These are phyloP conservation scores for Penicillium brevicompactum DNA, from an alignment of 2,329 filamentous ascomycete species.

Conservation along the genomic window DNA sequence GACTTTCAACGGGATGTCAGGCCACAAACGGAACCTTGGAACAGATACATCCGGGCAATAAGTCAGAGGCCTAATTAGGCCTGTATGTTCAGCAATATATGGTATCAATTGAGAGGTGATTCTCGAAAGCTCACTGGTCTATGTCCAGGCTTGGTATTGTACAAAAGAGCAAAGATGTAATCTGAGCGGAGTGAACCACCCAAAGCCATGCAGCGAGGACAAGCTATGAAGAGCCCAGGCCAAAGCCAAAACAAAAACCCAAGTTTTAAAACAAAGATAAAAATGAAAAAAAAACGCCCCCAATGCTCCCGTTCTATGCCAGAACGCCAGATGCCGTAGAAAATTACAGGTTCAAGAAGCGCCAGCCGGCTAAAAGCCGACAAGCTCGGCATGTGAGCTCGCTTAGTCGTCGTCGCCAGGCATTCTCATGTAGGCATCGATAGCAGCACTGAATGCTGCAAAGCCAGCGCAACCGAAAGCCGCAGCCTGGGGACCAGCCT, in stretches of 20 bases:
- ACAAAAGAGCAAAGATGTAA: conserved; percentile 9
- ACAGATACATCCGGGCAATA: too few species aligned
- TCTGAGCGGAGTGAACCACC: conserved; percentile 2
- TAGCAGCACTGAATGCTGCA: conserved; percentile 87
- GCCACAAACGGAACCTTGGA: too few species aligned
- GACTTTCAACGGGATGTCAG: too few species aligned
- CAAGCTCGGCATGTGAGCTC: neutral
- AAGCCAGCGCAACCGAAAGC: conserved; percentile 89
- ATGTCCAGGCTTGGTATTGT: conserved; percentile 13
- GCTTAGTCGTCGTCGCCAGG: conserved; percentile 49
- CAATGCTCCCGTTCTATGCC: conserved; percentile 29
- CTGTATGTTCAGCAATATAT: neutral
- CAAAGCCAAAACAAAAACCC: neutral
- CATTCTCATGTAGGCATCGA: conserved; percentile 88
- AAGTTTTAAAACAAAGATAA: neutral
- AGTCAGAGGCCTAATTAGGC: too few species aligned
- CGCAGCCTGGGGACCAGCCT: conserved; percentile 86
- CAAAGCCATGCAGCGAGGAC: neutral
- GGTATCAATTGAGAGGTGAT: conserved; percentile 12
- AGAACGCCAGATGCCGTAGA: conserved; percentile 20
- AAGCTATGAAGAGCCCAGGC: neutral
- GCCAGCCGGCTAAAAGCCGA: neutral
- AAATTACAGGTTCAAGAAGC: conserved; percentile 20
- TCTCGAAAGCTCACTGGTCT: conserved; percentile 5
- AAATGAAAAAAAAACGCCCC: conserved; percentile 25